Evolutionary conservation across 139 green algal species (phyloP).

Genomic region (Nannochloris sp.): DNA sequence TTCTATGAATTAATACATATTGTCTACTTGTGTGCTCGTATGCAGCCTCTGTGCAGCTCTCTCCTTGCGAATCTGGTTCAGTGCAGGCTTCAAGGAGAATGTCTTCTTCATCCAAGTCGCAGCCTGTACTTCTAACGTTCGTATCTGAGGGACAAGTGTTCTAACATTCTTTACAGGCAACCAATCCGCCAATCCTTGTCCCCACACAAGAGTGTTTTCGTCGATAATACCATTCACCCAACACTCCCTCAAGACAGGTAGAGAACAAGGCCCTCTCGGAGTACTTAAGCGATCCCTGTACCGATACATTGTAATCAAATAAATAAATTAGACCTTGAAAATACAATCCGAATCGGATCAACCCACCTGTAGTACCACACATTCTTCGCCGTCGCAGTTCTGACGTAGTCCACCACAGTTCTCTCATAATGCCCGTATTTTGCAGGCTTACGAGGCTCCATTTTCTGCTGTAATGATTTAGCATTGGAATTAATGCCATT

Average conservation of each 20-base stretch:
- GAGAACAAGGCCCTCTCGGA: constrained; percentile 70
- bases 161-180: constrained; percentile 79
- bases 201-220: constrained; percentile 89
- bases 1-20: constrained; percentile 31
- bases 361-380: constrained; percentile 74
- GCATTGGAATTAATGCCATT: background rate
- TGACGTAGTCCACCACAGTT: constrained; percentile 72
- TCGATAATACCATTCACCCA: constrained; percentile 84
- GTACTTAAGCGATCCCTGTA: constrained; percentile 48
- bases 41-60: constrained; percentile 14
- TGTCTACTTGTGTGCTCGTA: constrained; percentile 30
- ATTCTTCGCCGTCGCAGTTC: constrained; percentile 68
- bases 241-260: constrained; percentile 62
- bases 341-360: background rate
- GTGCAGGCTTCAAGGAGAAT: constrained; percentile 44
- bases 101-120: constrained; percentile 52
- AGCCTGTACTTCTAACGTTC: constrained; percentile 69
- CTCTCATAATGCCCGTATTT: constrained; percentile 29
- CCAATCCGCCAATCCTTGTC: constrained; percentile 80
- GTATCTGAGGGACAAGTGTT: constrained; percentile 76
- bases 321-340: background rate
- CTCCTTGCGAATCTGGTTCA: constrained; percentile 23
- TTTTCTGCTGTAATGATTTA: background rate
- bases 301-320: background rate
- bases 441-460: background rate